phyloP scores from a whole-genome alignment of 345 rosid species.

The Citrus medica region DNA sequence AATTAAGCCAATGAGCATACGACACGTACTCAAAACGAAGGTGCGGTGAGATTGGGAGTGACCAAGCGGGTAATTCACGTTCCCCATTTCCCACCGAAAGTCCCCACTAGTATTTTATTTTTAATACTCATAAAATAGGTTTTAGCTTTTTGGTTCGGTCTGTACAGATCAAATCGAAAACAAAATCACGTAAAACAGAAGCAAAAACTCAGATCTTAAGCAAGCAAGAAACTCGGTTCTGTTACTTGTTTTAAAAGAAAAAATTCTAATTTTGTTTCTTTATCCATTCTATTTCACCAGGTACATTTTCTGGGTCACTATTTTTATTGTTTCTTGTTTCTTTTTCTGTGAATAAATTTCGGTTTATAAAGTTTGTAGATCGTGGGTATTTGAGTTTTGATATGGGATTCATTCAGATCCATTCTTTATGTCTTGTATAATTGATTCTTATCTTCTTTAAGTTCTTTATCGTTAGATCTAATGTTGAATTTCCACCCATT shows the following conservation, averaged over 20 bases:
- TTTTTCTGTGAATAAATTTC: not conserved
- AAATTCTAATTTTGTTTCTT: not conserved
- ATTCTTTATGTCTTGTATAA: not conserved
- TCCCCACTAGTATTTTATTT: not conserved
- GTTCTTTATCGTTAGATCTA: conserved; percentile 1
- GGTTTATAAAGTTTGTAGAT: not conserved
- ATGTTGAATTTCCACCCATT: not conserved
- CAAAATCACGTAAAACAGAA: not conserved
- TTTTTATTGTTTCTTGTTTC: not conserved
- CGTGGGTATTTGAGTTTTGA: not conserved
- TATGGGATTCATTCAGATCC: not conserved
- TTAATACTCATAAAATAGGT: not conserved
- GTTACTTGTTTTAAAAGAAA: too few species aligned
- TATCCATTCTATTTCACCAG: not conserved
- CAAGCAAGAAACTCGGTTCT: not conserved
- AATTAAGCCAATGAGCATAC: too few species aligned
- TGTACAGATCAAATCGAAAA: not conserved
- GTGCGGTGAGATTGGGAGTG: too few species aligned
- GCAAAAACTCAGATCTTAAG: conserved; percentile 5
- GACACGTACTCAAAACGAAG: too few species aligned
- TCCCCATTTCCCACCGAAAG: not conserved
- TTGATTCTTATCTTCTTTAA: not conserved
- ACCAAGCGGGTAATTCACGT: too few species aligned
- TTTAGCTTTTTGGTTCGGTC: not conserved
- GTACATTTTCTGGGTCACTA: not conserved